These are phyloP conservation scores for Amniculicola lignicola DNA, from an alignment of 495 filamentous ascomycete genomes.

Conservation along the genomic window DNA sequence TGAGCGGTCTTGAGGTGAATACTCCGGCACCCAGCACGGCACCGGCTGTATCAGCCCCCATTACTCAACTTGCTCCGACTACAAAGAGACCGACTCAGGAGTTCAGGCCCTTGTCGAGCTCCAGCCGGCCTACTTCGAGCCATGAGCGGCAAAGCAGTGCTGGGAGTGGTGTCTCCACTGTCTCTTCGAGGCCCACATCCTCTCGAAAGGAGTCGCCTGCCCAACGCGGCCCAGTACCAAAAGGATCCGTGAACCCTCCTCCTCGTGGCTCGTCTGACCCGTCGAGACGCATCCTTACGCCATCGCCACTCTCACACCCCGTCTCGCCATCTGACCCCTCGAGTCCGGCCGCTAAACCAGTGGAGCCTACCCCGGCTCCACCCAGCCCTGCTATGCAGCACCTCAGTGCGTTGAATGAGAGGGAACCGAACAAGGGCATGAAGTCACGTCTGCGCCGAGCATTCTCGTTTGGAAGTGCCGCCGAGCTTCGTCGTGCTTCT, in stretches of 20 bases:
- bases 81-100: conserved; percentile 30
- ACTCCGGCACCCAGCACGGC: conserved; percentile 11
- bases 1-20: conserved; percentile 73
- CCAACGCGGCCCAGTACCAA: not conserved
- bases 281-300: conserved; percentile 60
- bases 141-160: conserved; percentile 60
- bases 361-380: conserved; percentile 17
- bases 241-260: conserved; percentile 37
- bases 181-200: conserved; percentile 48
- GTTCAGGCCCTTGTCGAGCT: conserved; percentile 34
- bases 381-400: conserved; percentile 74
- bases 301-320: conserved; percentile 87
- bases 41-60: conserved; percentile 3
- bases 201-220: conserved; percentile 25
- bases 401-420: conserved; percentile 75
- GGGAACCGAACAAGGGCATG: conserved; percentile 69
- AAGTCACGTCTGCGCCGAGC: conserved; percentile 87
- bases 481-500: conserved; percentile 78
- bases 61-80: not conserved
- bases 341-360: conserved; percentile 33
- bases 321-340: conserved; percentile 43
- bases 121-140: conserved; percentile 40
- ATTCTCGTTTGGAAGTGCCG: conserved; percentile 95
- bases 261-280: conserved; percentile 68
- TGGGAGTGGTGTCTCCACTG: conserved; percentile 50